Conservation (phyloP, 495 filamentous ascomycete genomes). For the Ramalina peruviana region DNA sequence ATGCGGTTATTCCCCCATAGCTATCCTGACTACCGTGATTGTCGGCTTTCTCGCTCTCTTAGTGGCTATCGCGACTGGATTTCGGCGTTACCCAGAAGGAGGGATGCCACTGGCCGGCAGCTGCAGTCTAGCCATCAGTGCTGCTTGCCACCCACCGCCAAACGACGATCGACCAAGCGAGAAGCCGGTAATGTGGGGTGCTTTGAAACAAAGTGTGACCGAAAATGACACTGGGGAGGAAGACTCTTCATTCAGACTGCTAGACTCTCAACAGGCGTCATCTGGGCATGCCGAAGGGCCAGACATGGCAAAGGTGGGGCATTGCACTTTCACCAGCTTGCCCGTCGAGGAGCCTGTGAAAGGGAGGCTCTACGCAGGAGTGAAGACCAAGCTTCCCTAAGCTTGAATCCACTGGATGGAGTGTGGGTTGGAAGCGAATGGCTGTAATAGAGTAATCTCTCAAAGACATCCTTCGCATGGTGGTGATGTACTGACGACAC, state of each 20-base stretch:
- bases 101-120: slow-evolving; percentile 27
- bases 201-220: not conserved
- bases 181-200: slow-evolving; percentile 26
- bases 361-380: slow-evolving; percentile 2
- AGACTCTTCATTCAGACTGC: no score
- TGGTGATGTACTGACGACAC: no score
- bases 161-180: slow-evolving; percentile 1
- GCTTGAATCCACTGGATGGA: no score
- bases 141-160: slow-evolving; percentile 25
- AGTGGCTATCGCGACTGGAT: slow-evolving; percentile 7
- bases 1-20: slow-evolving; percentile 19
- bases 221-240: not conserved
- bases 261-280: no score
- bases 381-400: no score
- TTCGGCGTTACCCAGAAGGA: slow-evolving; percentile 10
- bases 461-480: no score
- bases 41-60: slow-evolving; percentile 16
- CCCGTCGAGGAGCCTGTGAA: slow-evolving; percentile 7
- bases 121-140: slow-evolving; percentile 28
- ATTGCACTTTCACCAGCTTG: slow-evolving; percentile 10
- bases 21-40: slow-evolving; percentile 16
- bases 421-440: no score
- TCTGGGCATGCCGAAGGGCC: not conserved
- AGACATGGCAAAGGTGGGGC: not conserved
- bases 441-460: no score